Evolutionary conservation across 805 yeast species (phyloP).

Genomic region (Candida sakaeoensis): DNA sequence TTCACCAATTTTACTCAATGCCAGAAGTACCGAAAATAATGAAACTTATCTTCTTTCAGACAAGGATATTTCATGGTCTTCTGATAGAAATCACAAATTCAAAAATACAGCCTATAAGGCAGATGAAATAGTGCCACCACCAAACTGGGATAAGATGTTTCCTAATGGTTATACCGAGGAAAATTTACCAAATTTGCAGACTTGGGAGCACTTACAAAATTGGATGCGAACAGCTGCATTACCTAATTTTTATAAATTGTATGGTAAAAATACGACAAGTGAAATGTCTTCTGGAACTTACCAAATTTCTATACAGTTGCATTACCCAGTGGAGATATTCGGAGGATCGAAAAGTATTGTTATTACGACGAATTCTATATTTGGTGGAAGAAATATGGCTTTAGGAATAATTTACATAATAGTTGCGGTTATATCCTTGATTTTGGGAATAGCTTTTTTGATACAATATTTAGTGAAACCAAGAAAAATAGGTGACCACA

Average conservation of each 20-base stretch:
- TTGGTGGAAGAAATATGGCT: conserved; percentile 86
- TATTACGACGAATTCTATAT: conserved; percentile 72
- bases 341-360: conserved; percentile 89
- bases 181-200: conserved; percentile 71
- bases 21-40: conserved; percentile 40
- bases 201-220: conserved; percentile 84
- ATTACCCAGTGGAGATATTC: conserved; percentile 77
- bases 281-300: conserved; percentile 65
- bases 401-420: conserved; percentile 82
- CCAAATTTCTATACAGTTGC: conserved; percentile 59
- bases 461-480: conserved; percentile 81
- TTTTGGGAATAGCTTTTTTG: conserved; percentile 72
- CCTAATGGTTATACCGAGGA: conserved; percentile 88
- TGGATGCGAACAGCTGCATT: conserved; percentile 98
- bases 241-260: conserved; percentile 83
- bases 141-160: conserved; percentile 74
- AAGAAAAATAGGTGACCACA: conserved; percentile 79
- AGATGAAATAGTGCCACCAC: conserved; percentile 84
- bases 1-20: conserved; percentile 44
- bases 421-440: conserved; percentile 72
- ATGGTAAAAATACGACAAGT: conserved; percentile 63
- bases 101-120: conserved; percentile 68
- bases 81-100: conserved; percentile 65
- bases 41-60: conserved; percentile 44
- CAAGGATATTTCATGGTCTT: conserved; percentile 77